Base-by-base conservation (phyloP, 768 basidiomycete genomes). In the Termitomyces sp. region DNA sequence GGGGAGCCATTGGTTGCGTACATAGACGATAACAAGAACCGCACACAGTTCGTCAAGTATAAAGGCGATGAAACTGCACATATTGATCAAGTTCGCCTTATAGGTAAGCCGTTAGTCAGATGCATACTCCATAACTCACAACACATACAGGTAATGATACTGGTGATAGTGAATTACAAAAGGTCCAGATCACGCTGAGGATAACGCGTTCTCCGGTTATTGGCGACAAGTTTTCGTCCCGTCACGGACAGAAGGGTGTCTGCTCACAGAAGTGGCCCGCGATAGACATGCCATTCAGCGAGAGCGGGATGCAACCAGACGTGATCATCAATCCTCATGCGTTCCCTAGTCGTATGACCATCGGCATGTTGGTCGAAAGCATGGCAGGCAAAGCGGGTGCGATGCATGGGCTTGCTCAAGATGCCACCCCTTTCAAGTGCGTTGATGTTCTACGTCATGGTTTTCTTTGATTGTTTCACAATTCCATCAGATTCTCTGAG, bases 321-420 rank as follows among this genome's bases (percentile, higher is more conserved):
- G 85, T 99, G 49, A 98, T 99, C 70, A 98, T 99, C 77, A 99
- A 99, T 73, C 97, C 97, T 35, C 97, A 99, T 70, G 97, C 97
- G 16, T 99, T 99, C 79, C 97, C 97, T 2, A 91, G 88, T 79
- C 91, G 97, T 63, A 99, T 99, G 97, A 99, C 97, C 1, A 99
- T 99, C 64, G 97, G 97, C 57, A 99, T 99, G 97, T 86, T 99
- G 69, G 94, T 99, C 56, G 97, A 99, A 78, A 96, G 93, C 72
- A 87, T 98, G 86, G 97, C 97, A 0, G 97, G 97, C n/a, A 99
- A 99, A 72, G 90, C 97, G 2, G 97, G 97, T 56, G 90, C 96
- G 8, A 91, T 98, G 91, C 97, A 98, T 63, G 97, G 97, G 42
- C 79, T 99, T 23, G 94, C 97, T 14, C 97, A 99, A 70, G 97